Percentiles rank a stretch among this genome's conserved stretches.
phyloP scores from a whole-genome alignment of 129 eudicot species.

The Apium graveolens region DNA sequence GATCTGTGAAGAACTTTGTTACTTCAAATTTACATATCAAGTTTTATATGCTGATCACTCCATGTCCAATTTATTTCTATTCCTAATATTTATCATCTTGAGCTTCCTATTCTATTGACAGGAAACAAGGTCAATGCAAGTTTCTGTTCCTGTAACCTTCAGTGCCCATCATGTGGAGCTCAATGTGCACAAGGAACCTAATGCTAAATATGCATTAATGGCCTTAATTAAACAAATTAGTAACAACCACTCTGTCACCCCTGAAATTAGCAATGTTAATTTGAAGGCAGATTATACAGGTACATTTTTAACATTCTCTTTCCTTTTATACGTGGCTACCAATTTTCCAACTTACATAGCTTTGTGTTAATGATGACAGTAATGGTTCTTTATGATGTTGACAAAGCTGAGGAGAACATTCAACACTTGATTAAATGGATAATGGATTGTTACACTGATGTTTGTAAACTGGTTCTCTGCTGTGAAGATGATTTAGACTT shows the following conservation, averaged over 20 bases:
- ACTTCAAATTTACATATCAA: neutral
- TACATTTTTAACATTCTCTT: neutral
- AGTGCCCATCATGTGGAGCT: conserved; percentile 19
- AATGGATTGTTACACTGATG: conserved; percentile 82
- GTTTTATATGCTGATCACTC: neutral
- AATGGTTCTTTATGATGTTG: conserved; percentile 73
- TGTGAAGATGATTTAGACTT: conserved; percentile 62
- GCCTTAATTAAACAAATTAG: conserved; percentile 69
- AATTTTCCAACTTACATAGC: conserved; percentile 1
- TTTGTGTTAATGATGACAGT: conserved; percentile 33
- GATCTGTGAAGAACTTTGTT: neutral
- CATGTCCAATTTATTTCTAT: neutral
- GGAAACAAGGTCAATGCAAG: conserved; percentile 8
- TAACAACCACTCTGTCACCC: conserved; percentile 39
- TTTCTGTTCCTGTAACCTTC: conserved; percentile 8
- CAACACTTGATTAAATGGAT: conserved; percentile 83
- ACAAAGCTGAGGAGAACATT: conserved; percentile 65
- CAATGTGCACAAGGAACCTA: conserved; percentile 34
- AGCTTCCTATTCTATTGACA: conserved; percentile 8
- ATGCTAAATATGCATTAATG: conserved; percentile 69
- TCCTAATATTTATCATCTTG: no score
- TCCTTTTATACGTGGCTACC: conserved; percentile 2
- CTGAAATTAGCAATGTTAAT: conserved; percentile 53
- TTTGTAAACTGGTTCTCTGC: conserved; percentile 67
- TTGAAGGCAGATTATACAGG: conserved; percentile 71